A percentile compares a stretch with the other conserved stretches of the same genome.
Conservation (phyloP, 1,284 basidiomycete genomes). For the Tremellales sp. region DNA sequence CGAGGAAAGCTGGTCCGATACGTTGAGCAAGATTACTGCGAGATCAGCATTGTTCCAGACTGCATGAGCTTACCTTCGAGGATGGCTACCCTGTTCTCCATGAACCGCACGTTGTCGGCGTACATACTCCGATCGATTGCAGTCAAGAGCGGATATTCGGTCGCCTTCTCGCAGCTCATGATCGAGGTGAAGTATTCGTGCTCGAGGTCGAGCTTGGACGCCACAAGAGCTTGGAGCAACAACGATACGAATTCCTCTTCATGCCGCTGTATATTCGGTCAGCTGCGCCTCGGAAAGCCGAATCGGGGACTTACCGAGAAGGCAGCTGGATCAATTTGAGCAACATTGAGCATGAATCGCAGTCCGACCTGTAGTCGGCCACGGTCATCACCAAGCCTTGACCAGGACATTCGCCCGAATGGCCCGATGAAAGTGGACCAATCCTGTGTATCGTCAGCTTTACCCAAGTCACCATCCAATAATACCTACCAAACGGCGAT, state of each 20-base stretch:
- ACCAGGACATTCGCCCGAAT: conserved; percentile 60
- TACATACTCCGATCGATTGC: conserved; percentile 9
- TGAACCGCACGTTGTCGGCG: conserved; percentile 12
- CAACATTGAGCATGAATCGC: conserved; percentile 63
- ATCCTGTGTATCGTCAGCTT: conserved; percentile 48
- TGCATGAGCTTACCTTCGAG: conserved; percentile 19
- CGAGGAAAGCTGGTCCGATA: background rate
- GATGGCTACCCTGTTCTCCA: conserved; percentile 18
- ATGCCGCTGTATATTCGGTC: background rate
- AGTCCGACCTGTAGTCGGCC: conserved; percentile 61
- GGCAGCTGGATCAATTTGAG: conserved; percentile 60
- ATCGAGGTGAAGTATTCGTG: conserved; percentile 57
- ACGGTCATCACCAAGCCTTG: conserved; percentile 55
- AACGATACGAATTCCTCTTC: conserved; percentile 58
- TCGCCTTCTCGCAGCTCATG: conserved; percentile 26
- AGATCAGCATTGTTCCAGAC: background rate
- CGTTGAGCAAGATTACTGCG: conserved; percentile 15
- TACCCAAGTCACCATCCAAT: background rate
- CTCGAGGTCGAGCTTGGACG: conserved; percentile 56
- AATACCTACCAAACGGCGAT: conserved; percentile 53
- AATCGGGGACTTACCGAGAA: conserved; percentile 56
- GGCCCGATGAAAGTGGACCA: conserved; percentile 63
- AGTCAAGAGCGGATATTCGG: conserved; percentile 29
- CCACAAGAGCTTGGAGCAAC: conserved; percentile 58
- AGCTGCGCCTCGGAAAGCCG: background rate